These are phyloP conservation scores for Arthrobotrys entomopaga DNA, from an alignment of 2,329 filamentous ascomycete species.

Conservation along the genomic window DNA sequence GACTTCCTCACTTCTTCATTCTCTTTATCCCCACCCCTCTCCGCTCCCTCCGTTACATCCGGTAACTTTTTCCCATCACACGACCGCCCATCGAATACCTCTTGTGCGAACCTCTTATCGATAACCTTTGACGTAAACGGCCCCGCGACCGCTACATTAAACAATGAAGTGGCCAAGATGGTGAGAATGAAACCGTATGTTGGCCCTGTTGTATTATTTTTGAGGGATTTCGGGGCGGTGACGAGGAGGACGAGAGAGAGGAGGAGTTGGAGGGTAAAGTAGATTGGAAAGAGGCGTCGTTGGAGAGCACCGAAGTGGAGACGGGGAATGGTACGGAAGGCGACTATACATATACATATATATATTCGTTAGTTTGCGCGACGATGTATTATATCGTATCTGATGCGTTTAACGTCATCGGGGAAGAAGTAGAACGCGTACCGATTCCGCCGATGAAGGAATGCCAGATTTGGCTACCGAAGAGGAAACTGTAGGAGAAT, in stretches of 20 bases:
- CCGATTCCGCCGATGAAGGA: slow-evolving; percentile 73
- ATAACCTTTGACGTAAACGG: slow-evolving; percentile 80
- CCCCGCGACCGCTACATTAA: slow-evolving; percentile 67
- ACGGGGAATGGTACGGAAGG: slow-evolving; percentile 79
- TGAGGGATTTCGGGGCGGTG: slow-evolving; percentile 76
- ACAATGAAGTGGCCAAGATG: slow-evolving; percentile 37
- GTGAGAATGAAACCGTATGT: slow-evolving; percentile 35
- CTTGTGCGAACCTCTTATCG: slow-evolving; percentile 79
- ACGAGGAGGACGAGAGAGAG: slow-evolving; percentile 78
- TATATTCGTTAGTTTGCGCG: background rate
- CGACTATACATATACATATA: slow-evolving; percentile 70
- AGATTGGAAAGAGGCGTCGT: slow-evolving; percentile 82
- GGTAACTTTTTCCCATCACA: slow-evolving; percentile 34
- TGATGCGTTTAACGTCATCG: background rate
- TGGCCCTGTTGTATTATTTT: slow-evolving; percentile 26
- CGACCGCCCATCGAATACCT: slow-evolving; percentile 60
- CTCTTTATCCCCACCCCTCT: slow-evolving; percentile 66
- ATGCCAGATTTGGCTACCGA: slow-evolving; percentile 89
- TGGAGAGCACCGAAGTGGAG: slow-evolving; percentile 85
- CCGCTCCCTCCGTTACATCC: slow-evolving; percentile 57
- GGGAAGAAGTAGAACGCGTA: slow-evolving; percentile 12
- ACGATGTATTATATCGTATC: too few species aligned
- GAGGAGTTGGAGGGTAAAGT: slow-evolving; percentile 84
- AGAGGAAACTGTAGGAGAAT: slow-evolving; percentile 77
- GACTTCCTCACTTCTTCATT: slow-evolving; percentile 83